Conservation (phyloP, 352 stramenopile species). For the Nothophytophthora sp. region DNA sequence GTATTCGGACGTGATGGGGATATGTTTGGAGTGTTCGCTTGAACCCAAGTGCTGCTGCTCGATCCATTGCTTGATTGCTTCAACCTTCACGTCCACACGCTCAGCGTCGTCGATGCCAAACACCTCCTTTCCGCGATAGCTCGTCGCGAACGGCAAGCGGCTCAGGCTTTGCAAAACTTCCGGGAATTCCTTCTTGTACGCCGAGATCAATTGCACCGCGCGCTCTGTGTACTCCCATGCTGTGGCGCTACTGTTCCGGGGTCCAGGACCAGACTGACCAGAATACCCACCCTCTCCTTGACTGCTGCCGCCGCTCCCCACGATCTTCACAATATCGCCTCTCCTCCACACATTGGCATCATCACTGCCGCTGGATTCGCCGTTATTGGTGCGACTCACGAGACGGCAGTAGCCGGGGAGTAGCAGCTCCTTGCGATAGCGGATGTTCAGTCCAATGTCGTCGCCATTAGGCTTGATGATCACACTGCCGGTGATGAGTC, state of each 20-base stretch:
- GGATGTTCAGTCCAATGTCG: slow-evolving; percentile 90
- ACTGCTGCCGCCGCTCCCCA: slow-evolving; percentile 75
- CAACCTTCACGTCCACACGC: slow-evolving; percentile 64
- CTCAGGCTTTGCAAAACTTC: slow-evolving; percentile 90
- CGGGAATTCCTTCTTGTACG: slow-evolving; percentile 94
- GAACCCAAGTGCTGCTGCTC: slow-evolving; percentile 88
- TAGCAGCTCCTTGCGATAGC: slow-evolving; percentile 80
- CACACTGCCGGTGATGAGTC: slow-evolving; percentile 93
- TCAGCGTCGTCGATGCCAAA: slow-evolving; percentile 78
- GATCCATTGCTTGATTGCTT: slow-evolving; percentile 93
- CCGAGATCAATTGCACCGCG: slow-evolving; percentile 92
- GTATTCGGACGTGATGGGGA: slow-evolving; percentile 93
- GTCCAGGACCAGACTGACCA: neutral
- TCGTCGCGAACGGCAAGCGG: slow-evolving; percentile 85
- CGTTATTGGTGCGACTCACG: slow-evolving; percentile 30
- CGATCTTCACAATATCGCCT: slow-evolving; percentile 92
- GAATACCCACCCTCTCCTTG: slow-evolving; percentile 5
- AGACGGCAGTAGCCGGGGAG: slow-evolving; percentile 94
- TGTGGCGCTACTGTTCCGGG: slow-evolving; percentile 27
- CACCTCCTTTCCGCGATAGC: slow-evolving; percentile 88
- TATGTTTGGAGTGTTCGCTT: slow-evolving; percentile 88
- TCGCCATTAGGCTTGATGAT: slow-evolving; percentile 91
- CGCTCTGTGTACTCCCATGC: slow-evolving; percentile 98
- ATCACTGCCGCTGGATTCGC: slow-evolving; percentile 3
- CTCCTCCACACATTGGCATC: slow-evolving; percentile 82